Base-by-base conservation (phyloP, 352 stramenopile species). In the Phytophthora tubulina region DNA sequence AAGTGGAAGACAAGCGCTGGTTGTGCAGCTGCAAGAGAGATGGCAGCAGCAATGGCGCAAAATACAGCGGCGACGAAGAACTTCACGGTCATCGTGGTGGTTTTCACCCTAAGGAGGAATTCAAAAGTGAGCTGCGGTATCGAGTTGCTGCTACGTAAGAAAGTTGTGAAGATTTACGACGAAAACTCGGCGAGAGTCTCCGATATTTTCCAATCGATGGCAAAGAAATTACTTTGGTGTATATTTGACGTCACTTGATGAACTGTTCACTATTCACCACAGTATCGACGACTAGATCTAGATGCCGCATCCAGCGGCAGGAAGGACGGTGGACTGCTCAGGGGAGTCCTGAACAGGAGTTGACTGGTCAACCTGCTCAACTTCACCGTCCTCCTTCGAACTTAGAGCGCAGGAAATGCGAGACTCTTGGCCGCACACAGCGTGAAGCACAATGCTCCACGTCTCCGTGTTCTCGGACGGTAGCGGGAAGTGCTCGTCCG, bases 391-490 rank as follows among this genome's bases (percentile, higher is more conserved):
- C 0, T 11, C 42, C 42, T 63, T 35, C 41, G 50, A 58, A 10
- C 62, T 50, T 5, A 76, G 51, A 14, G 83, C 83, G 48, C 83
- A 88, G 14, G 80, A 67, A 54, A 91, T 73, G 10, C 82, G 79
- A 21, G 84, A 82, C 0, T 78, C 70, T 4, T 60, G 72, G 48
- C 72, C 70, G 46, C 84, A 93, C 30, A 88, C 73, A 0, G 83
- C 81, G 61, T 90, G 85, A 46, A 93, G 63, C 41, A 91, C 66
- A 33, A 93, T 82, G 70, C 85, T 93, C 80, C 80, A 91, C 21
- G 76, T 52, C 15, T 76, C 62, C 30, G 57, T 86, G 55, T 78
- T 80, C 56, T 90, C 79, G 3, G 63, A 61, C 10, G 70, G 49
- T 27, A 74, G 32, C 10, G 81, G 80, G 52, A 82, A 93, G 67